Evolutionary conservation across 2,329 filamentous ascomycete genomes (phyloP).

Genomic region (Onygenales sp.): DNA sequence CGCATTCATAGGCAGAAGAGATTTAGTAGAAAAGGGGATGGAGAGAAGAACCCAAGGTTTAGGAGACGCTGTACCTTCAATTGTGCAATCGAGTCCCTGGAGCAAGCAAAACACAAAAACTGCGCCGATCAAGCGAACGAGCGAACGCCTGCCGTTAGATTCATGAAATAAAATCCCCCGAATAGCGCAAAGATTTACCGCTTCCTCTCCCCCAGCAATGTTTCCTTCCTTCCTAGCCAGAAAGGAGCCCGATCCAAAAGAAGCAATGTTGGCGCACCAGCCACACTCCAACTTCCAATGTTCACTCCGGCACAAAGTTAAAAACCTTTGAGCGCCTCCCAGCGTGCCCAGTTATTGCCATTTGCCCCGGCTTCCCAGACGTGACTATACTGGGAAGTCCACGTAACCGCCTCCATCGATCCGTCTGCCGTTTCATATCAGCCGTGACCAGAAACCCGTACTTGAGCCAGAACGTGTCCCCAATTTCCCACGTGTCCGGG

Average conservation of each 20-base stretch:
- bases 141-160: no score
- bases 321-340: conserved; percentile 1
- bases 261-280: not conserved
- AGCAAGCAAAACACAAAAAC: no score
- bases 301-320: not conserved
- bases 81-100: no score
- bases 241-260: not conserved
- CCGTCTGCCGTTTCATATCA: not conserved
- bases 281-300: not conserved
- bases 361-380: not conserved
- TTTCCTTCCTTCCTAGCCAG: no score
- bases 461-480: conserved; percentile 4
- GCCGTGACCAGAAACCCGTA: not conserved
- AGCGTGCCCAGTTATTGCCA: not conserved
- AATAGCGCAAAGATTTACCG: no score
- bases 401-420: not conserved
- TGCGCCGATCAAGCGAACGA: no score
- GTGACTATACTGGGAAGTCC: not conserved
- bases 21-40: no score
- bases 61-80: no score
- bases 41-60: no score
- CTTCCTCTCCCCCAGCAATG: no score
- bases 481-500: conserved; percentile 1
- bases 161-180: no score
- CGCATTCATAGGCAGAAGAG: no score